Percentiles rank a stretch among this genome's conserved stretches.
Evolutionary conservation across 768 basidiomycete species (phyloP).

Genomic region (Mycena metata): DNA sequence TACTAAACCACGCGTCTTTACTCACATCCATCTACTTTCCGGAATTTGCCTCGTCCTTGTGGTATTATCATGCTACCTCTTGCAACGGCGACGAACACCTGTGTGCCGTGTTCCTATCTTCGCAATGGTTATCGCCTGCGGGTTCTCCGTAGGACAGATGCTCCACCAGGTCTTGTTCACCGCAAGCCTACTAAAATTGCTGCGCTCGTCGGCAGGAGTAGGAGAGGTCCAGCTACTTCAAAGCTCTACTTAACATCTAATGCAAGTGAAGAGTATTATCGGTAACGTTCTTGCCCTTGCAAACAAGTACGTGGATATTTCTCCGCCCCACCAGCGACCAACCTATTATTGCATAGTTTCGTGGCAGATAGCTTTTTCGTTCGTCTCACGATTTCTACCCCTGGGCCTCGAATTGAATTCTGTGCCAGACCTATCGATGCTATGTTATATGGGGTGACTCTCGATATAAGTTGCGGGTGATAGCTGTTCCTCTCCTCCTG

Average conservation of each 20-base stretch:
- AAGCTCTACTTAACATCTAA: neutral
- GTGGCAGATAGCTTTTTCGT: conserved; percentile 2
- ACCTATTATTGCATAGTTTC: neutral
- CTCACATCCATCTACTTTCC: neutral
- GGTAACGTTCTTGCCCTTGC: neutral
- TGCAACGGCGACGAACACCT: neutral
- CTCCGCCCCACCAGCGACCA: too few species aligned
- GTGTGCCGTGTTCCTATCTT: neutral
- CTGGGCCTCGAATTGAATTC: neutral
- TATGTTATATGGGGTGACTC: conserved; percentile 18
- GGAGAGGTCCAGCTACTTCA: neutral
- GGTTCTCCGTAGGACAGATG: neutral
- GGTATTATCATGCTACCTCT: neutral
- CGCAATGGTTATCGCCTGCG: neutral
- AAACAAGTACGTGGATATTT: neutral
- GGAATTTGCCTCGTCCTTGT: conserved; percentile 15
- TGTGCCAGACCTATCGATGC: conserved; percentile 22
- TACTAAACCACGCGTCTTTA: too few species aligned
- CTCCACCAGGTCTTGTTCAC: conserved; percentile 3
- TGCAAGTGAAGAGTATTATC: neutral
- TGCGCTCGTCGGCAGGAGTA: neutral
- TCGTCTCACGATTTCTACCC: neutral
- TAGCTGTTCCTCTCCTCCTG: neutral
- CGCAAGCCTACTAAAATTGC: neutral
- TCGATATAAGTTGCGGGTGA: neutral